Base-by-base conservation (phyloP, 192 early-diverging fungal genomes). In the Entomortierella lignicola region DNA sequence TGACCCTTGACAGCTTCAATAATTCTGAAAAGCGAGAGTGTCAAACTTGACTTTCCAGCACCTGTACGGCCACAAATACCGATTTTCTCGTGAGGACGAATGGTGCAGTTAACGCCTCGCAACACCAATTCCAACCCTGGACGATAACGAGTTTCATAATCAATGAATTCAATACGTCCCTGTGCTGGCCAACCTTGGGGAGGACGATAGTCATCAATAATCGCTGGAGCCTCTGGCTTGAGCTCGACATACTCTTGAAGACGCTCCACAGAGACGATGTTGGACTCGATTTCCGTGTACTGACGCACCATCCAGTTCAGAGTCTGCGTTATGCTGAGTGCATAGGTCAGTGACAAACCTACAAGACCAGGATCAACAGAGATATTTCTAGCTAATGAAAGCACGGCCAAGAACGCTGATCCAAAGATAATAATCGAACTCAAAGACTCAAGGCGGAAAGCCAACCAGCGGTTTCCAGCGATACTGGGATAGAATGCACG, bases 261-360 rank as follows among this genome's bases (percentile, higher is more conserved):
- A 11, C 93, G 86, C 85, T 98, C 96, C 20, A 96, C 92, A 0
- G 90, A 83, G 55, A 92, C 94, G 82, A 95, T 87, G 66, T 81
- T 88, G 84, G 95, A 88, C 67, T 96, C 95, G 54, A 97, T 92
- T 72, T 97, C 94, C 51, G 93, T 94, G 52, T 89, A 93, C 63
- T 92, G 90, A 18, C 95, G 88, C 15, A 97, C 90, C 81, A 92
- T 89, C 96, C 93, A 96, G 71, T 94, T 93, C 26, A 97, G 72
- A 37, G 93, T 89, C 68, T 95, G 92, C 7, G 96, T 95, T 41
- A 94, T 87, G 12, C 83, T 85, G 8, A 92, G 80, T 6, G 94
- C 90, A 73, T 94, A 95, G 1, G 88, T 87, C 4, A 93, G 75
- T 26, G 88, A 83, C 57, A 91, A 55, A n/a, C 90, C 92, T 30